Percentiles rank a stretch among this genome's conserved stretches.
Evolutionary conservation across 192 early-diverging fungal species (phyloP).

Genomic region (Chytriomyces confervae): DNA sequence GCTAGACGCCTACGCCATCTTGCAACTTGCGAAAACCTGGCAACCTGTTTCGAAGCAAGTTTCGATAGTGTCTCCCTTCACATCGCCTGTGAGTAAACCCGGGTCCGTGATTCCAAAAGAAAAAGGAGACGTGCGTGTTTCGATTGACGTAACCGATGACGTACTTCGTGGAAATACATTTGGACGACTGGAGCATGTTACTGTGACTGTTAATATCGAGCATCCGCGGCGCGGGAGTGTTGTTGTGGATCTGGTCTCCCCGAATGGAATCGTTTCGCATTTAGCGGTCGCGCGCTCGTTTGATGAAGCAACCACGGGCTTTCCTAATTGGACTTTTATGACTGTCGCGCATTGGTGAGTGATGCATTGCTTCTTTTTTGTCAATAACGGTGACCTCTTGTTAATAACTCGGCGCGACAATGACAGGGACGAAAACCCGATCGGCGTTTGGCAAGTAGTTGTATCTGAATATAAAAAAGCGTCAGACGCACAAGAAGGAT

Average conservation of each 20-base stretch:
- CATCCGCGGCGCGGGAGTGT: conserved; percentile 87
- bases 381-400: neutral
- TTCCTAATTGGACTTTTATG: conserved; percentile 91
- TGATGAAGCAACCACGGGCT: conserved; percentile 73
- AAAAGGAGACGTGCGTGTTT: neutral
- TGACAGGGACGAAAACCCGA: conserved; percentile 1
- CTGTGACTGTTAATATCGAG: conserved; percentile 80
- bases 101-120: conserved; percentile 55
- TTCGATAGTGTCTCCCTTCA: conserved; percentile 42
- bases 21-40: conserved; percentile 76
- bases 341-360: conserved; percentile 92
- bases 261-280: conserved; percentile 66
- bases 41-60: conserved; percentile 70
- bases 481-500: neutral
- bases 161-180: conserved; percentile 33
- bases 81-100: no score
- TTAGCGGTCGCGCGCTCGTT: conserved; percentile 67
- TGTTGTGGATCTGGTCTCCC: conserved; percentile 78
- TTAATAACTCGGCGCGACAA: neutral
- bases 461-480: neutral
- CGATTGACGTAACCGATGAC: neutral
- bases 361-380: neutral
- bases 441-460: conserved; percentile 12
- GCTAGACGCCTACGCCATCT: conserved; percentile 79
- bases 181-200: conserved; percentile 80